These are phyloP conservation scores for Nemophila menziesii DNA, from an alignment of 257 asterid species.

Conservation along the genomic window DNA sequence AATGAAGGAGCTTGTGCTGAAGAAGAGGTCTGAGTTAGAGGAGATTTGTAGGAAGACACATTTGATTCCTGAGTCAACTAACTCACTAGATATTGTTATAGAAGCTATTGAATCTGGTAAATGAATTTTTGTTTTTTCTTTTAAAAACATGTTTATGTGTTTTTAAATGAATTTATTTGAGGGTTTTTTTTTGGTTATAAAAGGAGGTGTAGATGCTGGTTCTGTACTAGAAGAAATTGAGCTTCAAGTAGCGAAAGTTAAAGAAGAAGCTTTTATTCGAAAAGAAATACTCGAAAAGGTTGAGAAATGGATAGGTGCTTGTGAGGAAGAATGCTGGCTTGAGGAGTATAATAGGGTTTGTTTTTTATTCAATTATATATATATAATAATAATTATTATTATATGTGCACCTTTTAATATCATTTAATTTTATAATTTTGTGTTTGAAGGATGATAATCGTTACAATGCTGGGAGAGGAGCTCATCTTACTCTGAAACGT, in stretches of 20 bases:
- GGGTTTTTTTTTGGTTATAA: background rate
- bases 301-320: constrained; percentile 14
- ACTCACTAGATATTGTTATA: constrained; percentile 7
- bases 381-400: too few species aligned
- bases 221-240: constrained; percentile 13
- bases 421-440: background rate
- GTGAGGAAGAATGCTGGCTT: constrained; percentile 17
- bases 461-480: constrained; percentile 68
- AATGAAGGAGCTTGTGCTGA: constrained; percentile 14
- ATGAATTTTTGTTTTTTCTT: constrained; percentile 2
- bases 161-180: background rate
- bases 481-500: constrained; percentile 66
- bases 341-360: constrained; percentile 11
- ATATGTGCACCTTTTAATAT: background rate
- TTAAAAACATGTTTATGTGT: background rate
- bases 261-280: constrained; percentile 13
- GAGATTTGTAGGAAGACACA: constrained; percentile 12
- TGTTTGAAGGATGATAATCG: constrained; percentile 46
- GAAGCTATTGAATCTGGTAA: constrained; percentile 15
- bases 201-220: constrained; percentile 8
- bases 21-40: constrained; percentile 14
- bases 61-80: constrained; percentile 11
- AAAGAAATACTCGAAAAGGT: constrained; percentile 13
- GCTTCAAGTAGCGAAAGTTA: constrained; percentile 10
- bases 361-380: too few species aligned